phyloP scores from a whole-genome alignment of 352 stramenopile species.

The Aphanomyces cochlioides region DNA sequence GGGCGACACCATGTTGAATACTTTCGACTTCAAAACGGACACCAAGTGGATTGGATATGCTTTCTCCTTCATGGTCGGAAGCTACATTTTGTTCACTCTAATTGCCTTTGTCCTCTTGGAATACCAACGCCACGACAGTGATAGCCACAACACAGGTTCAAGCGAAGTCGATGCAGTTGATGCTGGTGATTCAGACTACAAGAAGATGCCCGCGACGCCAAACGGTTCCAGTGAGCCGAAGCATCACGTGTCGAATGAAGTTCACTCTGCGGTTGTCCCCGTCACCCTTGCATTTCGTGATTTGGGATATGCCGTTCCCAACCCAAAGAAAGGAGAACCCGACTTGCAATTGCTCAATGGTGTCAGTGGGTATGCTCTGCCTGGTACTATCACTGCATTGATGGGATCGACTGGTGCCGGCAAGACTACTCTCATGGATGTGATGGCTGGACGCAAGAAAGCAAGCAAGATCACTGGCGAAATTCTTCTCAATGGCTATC shows the following conservation, averaged over 20 bases:
- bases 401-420: background rate
- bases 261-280: background rate
- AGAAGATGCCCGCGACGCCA: no score
- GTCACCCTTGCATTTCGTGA: background rate
- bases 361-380: background rate
- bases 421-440: background rate
- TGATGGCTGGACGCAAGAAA: background rate
- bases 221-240: background rate
- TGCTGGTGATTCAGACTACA: background rate
- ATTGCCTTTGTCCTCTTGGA: background rate
- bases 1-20: background rate
- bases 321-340: background rate
- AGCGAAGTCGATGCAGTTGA: background rate
- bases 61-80: background rate
- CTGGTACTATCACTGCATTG: background rate
- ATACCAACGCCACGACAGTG: background rate
- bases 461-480: background rate
- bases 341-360: background rate
- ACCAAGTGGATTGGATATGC: background rate
- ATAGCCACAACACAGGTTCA: background rate
- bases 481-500: background rate
- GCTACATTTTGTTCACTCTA: background rate
- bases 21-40: background rate
- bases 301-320: background rate
- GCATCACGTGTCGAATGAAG: background rate